These are phyloP conservation scores for Phyllosticta ampelicida DNA, from an alignment of 2,329 filamentous ascomycete species.

Conservation along the genomic window DNA sequence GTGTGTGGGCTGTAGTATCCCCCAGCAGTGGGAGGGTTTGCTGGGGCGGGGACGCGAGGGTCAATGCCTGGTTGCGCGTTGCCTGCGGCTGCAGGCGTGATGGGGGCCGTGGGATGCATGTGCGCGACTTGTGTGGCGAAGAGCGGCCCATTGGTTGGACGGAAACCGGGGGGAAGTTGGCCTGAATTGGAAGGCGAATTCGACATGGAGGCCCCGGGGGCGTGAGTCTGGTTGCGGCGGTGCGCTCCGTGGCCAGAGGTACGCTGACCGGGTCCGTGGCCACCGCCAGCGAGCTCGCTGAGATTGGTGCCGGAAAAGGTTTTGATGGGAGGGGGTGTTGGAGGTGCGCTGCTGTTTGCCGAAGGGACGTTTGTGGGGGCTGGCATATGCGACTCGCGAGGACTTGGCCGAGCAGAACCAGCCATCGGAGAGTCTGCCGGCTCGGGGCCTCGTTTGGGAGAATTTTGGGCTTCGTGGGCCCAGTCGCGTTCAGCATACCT, in stretches of 20 bases:
- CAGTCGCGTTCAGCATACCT: not conserved
- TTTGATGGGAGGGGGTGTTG: conserved; percentile 9
- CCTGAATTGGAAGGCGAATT: conserved; percentile 1
- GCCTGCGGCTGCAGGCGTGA: conserved; percentile 16
- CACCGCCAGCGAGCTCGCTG: conserved; percentile 18
- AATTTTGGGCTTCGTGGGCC: not conserved
- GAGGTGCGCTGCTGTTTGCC: not conserved
- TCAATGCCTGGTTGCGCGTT: conserved; percentile 27
- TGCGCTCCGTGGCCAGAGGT: conserved; percentile 12
- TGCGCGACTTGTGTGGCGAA: conserved; percentile 38
- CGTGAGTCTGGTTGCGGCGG: conserved; percentile 12
- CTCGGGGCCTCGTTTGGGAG: not conserved
- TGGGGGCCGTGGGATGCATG: conserved; percentile 18
- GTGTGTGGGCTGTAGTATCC: conserved; percentile 3
- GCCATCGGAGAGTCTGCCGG: not conserved
- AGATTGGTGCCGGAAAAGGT: conserved; percentile 9
- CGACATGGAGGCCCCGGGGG: not conserved
- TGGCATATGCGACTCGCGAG: not conserved
- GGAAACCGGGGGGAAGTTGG: conserved; percentile 23
- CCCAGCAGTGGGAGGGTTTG: not conserved
- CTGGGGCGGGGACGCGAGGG: not conserved
- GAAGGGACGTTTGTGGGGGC: not conserved
- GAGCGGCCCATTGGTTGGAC: conserved; percentile 34
- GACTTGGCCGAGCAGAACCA: not conserved
- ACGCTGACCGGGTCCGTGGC: conserved; percentile 9